Base-by-base conservation (phyloP, 1,284 basidiomycete species). In the Rhodotorula sp. region DNA sequence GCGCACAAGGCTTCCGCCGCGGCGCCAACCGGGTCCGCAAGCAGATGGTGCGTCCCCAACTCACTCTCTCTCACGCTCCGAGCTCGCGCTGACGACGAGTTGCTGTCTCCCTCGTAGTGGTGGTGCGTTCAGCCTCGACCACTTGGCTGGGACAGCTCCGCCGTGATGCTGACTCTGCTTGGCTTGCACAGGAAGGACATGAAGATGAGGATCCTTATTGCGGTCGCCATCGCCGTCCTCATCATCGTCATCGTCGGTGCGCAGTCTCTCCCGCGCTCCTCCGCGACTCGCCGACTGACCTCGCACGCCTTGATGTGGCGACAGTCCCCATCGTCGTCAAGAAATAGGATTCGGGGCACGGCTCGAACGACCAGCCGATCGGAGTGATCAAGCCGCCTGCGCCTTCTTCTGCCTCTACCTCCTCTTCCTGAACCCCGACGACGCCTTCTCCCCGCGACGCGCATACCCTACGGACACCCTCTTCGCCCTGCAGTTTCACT, bases 11-110 rank as follows among this genome's bases (percentile, higher is more conserved):
- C 39, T 99, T 99, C 88, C 88, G 94, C 73, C 87, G 92, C 76
- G 94, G 95, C 74, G 96, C 96, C 63, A 97, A 96, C 84, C 87
- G 92, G 73, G 96, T 99, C 59, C 89, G 95, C 81, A 99, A 99
- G 61, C 54, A 65, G 63, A 66, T 61, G 54, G 59, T 52, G 39
- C 46, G 74, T 73, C 64, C 70, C 64, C 30, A 34, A 32, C 29
- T 8, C 10, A 9, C 17, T n/a, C 7, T n/a, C 17, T 22, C 9
- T 24, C 49, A 34, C n/a, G n/a, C 27, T 47, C 47, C 27, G 24
- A 30, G n/a, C n/a, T n/a, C 20, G 5, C n/a, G 13, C 56, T 63
- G 58, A 53, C 27, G n/a, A 10, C n/a, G 30, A 27, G 22, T 22
- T 30, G 27, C 44, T 46, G 27, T 44, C 46, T 34, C 51, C 0